Evolutionary conservation across 176 grass and related monocot species (phyloP).

Genomic region (Cocos nucifera): DNA sequence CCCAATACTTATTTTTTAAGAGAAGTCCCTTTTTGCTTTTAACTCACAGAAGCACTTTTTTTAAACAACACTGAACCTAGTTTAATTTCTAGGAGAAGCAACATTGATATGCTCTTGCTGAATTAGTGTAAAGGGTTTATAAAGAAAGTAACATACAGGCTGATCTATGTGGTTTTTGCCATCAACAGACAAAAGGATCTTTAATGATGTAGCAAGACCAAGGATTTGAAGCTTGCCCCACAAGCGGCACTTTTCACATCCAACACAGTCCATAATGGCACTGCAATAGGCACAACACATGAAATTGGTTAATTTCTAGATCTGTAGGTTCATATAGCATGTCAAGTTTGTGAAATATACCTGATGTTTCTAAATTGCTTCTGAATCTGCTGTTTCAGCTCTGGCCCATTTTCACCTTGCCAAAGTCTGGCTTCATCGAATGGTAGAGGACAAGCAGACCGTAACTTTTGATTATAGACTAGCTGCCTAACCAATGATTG

Average conservation of each 20-base stretch:
- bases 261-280: constrained; percentile 88
- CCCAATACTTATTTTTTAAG: too few relatives aligned
- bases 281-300: constrained; percentile 22
- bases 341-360: constrained; percentile 15
- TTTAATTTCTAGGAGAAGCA: neutral
- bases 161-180: constrained; percentile 43
- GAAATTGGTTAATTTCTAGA: neutral
- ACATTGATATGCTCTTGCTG: neutral
- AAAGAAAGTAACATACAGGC: constrained; percentile 37
- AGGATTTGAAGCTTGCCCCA: constrained; percentile 99
- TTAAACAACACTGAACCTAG: too few relatives aligned
- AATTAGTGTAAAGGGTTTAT: neutral
- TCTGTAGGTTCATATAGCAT: too few relatives aligned
- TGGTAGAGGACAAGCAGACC: constrained; percentile 59
- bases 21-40: too few relatives aligned
- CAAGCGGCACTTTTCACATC: constrained; percentile 91
- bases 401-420: constrained; percentile 89
- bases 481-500: constrained; percentile 69
- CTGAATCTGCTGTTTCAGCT: constrained; percentile 63
- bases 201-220: constrained; percentile 92
- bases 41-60: too few relatives aligned
- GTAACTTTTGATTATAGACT: constrained; percentile 64
- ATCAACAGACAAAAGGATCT: constrained; percentile 80
- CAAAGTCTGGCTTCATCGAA: constrained; percentile 89
- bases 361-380: constrained; percentile 98